Evolutionary conservation across 441 rosid genomes (phyloP).

Genomic region (Gossypium trilobum): DNA sequence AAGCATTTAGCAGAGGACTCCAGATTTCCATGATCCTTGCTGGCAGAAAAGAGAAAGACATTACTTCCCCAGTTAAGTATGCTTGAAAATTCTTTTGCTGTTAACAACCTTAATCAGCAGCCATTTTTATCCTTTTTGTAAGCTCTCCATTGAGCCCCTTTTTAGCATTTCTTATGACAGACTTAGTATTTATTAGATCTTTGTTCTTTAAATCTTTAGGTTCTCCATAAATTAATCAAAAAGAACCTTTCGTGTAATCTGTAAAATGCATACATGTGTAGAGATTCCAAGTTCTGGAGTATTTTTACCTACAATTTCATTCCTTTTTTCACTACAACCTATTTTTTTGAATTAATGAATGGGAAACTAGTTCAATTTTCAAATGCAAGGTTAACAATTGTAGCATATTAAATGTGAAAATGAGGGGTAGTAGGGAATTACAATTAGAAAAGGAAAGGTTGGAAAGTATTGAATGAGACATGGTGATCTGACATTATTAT

Average conservation of each 20-base stretch:
- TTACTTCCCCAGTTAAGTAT: background rate
- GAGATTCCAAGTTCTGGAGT: background rate
- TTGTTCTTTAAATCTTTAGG: background rate
- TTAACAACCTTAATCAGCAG: background rate
- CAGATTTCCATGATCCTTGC: slow-evolving; percentile 83
- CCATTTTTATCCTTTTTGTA: background rate
- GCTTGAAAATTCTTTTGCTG: background rate
- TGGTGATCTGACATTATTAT: too few relatives aligned
- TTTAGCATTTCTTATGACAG: background rate
- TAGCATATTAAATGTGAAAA: too few relatives aligned
- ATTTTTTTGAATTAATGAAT: background rate
- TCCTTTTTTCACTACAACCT: background rate
- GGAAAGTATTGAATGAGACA: too few relatives aligned
- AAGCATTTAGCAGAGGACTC: slow-evolving; percentile 87
- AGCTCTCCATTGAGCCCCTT: background rate
- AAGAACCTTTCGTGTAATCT: background rate
- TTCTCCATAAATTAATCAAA: background rate
- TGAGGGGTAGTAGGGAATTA: too few relatives aligned
- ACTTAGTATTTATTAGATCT: background rate
- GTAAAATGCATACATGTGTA: background rate
- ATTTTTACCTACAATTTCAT: background rate
- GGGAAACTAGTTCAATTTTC: too few relatives aligned
- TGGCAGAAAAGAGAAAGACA: slow-evolving; percentile 37
- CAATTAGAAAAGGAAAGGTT: too few relatives aligned
- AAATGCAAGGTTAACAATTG: too few relatives aligned